Base-by-base conservation (phyloP, 2,329 filamentous ascomycete species). In the Cryphonectria carpinicola region DNA sequence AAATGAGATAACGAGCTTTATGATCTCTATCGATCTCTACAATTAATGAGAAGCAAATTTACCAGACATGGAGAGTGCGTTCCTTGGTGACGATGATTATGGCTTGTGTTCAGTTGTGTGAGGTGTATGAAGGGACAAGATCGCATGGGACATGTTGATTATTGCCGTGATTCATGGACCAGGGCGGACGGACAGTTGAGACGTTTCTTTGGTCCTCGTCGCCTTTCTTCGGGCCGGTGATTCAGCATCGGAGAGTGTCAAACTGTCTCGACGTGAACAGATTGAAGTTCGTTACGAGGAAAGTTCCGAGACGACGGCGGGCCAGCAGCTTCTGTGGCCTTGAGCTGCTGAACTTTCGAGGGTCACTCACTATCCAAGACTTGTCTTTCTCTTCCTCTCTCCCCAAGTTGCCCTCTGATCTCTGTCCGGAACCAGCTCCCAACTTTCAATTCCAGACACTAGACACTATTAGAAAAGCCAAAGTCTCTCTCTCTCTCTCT, bases 41-140 rank as follows among this genome's bases (percentile, higher is more conserved):
- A 65, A 11, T 32, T 65, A 66, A 66, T 54, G 65, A 67, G 35
- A 60, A 62, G 37, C 32, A 39, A 41, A 62, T 19, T n/a, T 62
- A 35, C 13, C 22, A 14, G 41, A n/a, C 54, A 35, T 19, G 37
- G 11, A 39, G 0, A 10, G 11, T 60, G 56, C 56, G n/a, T 22
- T n/a, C 6, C 6, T 39, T 10, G 46, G 46, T 52, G 19, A 10
- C n/a, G 2, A 1, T 28, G 28, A 52, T 10, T 22, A 22, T 22
- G 17, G 6, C 46, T 52, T 28, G 19, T 52, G 10, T n/a, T 39
- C 28, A 28, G 28, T 28, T 28, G 28, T n/a, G 17, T 49, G 46
- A 32, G 4, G 14, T 14, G 25, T 58, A 19, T 49, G 28, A 32
- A 17, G 14, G 10, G 54, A 17, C 4, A 28, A 28, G n/a, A 11